phyloP scores from a whole-genome alignment of 2,329 filamentous ascomycete genomes.

The Diplodia sapinea region DNA sequence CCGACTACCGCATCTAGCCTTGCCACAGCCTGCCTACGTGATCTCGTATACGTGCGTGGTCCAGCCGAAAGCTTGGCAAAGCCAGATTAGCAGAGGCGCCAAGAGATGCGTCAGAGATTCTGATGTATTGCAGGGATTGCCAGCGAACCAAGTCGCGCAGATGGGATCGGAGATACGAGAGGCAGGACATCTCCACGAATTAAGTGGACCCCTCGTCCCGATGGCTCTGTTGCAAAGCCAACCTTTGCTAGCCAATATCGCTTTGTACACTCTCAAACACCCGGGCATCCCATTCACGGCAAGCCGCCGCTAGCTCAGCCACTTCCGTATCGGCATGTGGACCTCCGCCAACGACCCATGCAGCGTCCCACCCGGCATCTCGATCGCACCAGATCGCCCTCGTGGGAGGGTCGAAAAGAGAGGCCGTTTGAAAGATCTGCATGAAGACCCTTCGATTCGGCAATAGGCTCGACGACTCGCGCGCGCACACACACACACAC shows the following conservation, averaged over 20 bases:
- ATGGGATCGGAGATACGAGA: conserved; percentile 18
- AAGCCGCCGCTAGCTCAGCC: not conserved
- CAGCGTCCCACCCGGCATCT: not conserved
- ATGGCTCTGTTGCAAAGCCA: not conserved
- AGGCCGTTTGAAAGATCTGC: not conserved
- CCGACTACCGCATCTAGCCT: not conserved
- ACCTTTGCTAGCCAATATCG: too few relatives aligned
- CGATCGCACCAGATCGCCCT: not conserved
- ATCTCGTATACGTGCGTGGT: not conserved
- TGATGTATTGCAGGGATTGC: conserved; percentile 2
- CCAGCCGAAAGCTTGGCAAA: conserved; percentile 4
- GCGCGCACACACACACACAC: too few relatives aligned
- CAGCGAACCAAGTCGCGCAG: not conserved
- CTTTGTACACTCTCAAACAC: too few relatives aligned
- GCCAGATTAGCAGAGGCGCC: conserved; percentile 2
- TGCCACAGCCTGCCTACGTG: not conserved
- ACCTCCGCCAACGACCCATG: not conserved
- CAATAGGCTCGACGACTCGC: conserved; percentile 12
- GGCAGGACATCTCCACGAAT: conserved; percentile 7
- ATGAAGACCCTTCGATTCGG: not conserved
- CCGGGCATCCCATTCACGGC: not conserved
- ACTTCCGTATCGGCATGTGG: not conserved
- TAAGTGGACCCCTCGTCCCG: conserved; percentile 1
- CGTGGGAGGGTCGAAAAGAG: not conserved
- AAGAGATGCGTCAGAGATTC: conserved; percentile 14